phyloP scores from a whole-genome alignment of 2,329 filamentous ascomycete genomes.

The Penicillium sp. region DNA sequence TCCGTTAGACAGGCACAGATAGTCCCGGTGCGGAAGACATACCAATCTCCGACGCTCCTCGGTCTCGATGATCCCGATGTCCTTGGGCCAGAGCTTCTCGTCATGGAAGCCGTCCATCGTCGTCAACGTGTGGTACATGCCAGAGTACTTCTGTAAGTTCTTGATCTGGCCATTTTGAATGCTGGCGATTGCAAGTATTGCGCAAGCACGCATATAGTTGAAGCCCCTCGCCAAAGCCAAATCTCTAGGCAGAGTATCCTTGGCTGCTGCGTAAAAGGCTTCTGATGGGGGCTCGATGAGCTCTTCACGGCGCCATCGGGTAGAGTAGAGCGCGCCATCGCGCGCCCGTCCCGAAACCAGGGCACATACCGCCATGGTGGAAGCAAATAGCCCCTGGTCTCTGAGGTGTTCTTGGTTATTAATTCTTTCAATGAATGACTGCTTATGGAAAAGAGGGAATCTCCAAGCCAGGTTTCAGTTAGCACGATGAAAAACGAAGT shows the following conservation, averaged over 20 bases:
- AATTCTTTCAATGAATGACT: constrained; percentile 46
- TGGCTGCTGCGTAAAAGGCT: constrained; percentile 48
- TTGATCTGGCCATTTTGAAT: constrained; percentile 55
- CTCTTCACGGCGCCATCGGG: constrained; percentile 33
- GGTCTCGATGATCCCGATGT: constrained; percentile 47
- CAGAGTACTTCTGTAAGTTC: constrained; percentile 54
- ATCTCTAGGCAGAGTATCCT: constrained; percentile 43
- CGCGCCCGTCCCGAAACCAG: constrained; percentile 52
- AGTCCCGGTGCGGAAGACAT: constrained; percentile 17
- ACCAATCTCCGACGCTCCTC: constrained; percentile 54
- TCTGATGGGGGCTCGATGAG: constrained; percentile 42
- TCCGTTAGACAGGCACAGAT: constrained; percentile 1
- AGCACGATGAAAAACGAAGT: not conserved
- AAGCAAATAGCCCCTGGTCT: constrained; percentile 50
- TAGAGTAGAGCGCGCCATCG: constrained; percentile 51
- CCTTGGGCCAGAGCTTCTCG: constrained; percentile 54
- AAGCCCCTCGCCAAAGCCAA: constrained; percentile 30
- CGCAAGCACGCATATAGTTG: constrained; percentile 50
- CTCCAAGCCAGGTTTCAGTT: constrained; percentile 14
- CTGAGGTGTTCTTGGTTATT: constrained; percentile 46
- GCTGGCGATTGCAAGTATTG: constrained; percentile 52
- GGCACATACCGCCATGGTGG: constrained; percentile 55
- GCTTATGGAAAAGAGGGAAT: constrained; percentile 55
- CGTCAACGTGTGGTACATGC: constrained; percentile 53
- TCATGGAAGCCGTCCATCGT: constrained; percentile 56